phyloP scores from a whole-genome alignment of 1,139 yeast species.

The Blastobotrys arbuscula region DNA sequence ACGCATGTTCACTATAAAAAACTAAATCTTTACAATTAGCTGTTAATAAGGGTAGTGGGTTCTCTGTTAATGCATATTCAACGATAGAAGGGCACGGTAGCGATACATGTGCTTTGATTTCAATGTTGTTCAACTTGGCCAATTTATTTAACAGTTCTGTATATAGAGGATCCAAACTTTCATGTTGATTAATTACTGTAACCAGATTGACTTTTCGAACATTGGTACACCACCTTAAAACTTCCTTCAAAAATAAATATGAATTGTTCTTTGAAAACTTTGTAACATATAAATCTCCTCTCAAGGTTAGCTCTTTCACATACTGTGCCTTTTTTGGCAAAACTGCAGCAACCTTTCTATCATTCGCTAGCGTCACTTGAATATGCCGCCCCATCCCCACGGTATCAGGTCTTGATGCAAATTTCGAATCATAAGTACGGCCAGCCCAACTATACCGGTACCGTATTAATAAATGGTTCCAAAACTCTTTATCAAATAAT shows the following conservation, averaged over 20 bases:
- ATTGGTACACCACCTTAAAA: background rate
- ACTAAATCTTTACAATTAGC: background rate
- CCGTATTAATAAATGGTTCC: background rate
- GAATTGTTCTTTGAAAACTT: background rate
- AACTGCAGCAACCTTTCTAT: background rate
- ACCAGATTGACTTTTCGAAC: background rate
- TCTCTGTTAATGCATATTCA: background rate
- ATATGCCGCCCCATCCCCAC: background rate
- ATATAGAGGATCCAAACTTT: background rate
- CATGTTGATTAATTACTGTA: background rate
- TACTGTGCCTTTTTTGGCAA: background rate
- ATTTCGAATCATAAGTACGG: background rate
- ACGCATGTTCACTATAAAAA: background rate
- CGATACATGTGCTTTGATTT: background rate
- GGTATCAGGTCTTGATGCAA: background rate
- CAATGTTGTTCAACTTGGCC: background rate
- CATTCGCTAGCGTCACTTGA: background rate
- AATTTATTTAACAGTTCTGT: background rate
- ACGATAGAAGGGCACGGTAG: background rate
- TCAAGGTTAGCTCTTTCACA: background rate
- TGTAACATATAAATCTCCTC: background rate
- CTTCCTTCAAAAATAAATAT: no score
- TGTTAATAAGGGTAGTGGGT: background rate
- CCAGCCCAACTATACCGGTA: conserved; percentile 1
- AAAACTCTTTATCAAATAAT: background rate